phyloP scores from a whole-genome alignment of 257 asterid genomes.

The Euphrasia confusa region DNA sequence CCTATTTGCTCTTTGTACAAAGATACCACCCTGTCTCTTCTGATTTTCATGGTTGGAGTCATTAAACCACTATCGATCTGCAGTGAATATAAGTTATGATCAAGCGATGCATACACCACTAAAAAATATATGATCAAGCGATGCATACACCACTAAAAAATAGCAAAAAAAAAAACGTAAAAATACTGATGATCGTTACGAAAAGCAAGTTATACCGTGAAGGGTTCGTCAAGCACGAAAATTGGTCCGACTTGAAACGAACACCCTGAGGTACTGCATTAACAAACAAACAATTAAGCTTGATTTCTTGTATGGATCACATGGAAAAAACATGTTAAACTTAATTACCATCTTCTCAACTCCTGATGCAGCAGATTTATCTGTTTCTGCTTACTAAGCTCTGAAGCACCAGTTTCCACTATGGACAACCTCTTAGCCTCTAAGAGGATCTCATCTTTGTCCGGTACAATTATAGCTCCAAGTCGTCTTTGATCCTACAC shows the following conservation, averaged over 20 bases:
- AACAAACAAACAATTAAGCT: background rate
- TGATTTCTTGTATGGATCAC: background rate
- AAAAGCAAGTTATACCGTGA: constrained; percentile 46
- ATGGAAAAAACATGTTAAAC: too few relatives aligned
- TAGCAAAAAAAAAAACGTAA: background rate
- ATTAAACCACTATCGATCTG: constrained; percentile 83
- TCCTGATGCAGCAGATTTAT: constrained; percentile 52
- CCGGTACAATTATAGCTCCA: constrained; percentile 81
- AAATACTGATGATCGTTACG: background rate
- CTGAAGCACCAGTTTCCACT: constrained; percentile 50
- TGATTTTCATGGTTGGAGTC: constrained; percentile 95
- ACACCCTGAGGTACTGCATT: constrained; percentile 72
- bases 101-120: background rate
- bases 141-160: background rate
- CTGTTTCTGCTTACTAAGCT: constrained; percentile 54
- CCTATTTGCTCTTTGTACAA: constrained; percentile 62
- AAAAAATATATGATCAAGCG: background rate
- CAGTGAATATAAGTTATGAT: constrained; percentile 19
- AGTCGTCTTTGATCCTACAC: constrained; percentile 85
- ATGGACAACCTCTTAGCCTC: constrained; percentile 58
- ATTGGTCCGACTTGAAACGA: constrained; percentile 86
- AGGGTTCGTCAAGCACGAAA: constrained; percentile 68
- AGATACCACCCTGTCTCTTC: constrained; percentile 64
- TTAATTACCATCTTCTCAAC: constrained; percentile 59
- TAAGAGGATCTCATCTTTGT: constrained; percentile 61